Conservation (phyloP, 1,284 basidiomycete species). For the Puccinia polysora region DNA sequence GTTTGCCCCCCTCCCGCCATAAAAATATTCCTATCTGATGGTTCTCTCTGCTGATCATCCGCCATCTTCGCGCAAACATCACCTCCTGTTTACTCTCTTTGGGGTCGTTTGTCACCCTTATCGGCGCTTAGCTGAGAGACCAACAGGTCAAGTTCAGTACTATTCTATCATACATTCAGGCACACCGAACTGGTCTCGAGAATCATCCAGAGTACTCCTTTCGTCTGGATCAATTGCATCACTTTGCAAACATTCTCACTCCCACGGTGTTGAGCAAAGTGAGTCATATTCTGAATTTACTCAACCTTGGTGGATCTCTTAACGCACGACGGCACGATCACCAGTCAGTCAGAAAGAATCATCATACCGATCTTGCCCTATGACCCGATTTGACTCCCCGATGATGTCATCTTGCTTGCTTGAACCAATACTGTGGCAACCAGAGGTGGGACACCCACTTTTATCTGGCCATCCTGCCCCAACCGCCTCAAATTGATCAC, state of each 20-base stretch:
- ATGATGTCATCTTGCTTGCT: not conserved
- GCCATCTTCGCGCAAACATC: conserved; percentile 44
- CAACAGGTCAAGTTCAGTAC: not conserved
- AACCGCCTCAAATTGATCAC: conserved; percentile 13
- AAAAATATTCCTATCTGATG: conserved; percentile 8
- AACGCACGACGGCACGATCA: not conserved
- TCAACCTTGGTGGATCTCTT: not conserved
- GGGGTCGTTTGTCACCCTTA: conserved; percentile 4
- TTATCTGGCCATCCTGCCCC: conserved; percentile 47
- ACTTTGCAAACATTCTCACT: conserved; percentile 47
- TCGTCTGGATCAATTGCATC: conserved; percentile 23
- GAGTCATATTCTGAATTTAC: not conserved
- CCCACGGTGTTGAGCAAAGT: not conserved
- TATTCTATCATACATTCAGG: not conserved
- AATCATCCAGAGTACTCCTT: not conserved
- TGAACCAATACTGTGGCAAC: conserved; percentile 44
- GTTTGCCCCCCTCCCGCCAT: not conserved
- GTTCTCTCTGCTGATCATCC: not conserved
- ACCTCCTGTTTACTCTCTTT: not conserved
- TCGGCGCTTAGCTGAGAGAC: not conserved
- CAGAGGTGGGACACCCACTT: conserved; percentile 50
- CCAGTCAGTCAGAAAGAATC: no score
- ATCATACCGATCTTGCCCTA: no score
- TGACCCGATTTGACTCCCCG: not conserved
- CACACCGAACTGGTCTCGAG: not conserved